phyloP scores from a whole-genome alignment of 2,329 filamentous ascomycete genomes.

The Didymella pinodella region DNA sequence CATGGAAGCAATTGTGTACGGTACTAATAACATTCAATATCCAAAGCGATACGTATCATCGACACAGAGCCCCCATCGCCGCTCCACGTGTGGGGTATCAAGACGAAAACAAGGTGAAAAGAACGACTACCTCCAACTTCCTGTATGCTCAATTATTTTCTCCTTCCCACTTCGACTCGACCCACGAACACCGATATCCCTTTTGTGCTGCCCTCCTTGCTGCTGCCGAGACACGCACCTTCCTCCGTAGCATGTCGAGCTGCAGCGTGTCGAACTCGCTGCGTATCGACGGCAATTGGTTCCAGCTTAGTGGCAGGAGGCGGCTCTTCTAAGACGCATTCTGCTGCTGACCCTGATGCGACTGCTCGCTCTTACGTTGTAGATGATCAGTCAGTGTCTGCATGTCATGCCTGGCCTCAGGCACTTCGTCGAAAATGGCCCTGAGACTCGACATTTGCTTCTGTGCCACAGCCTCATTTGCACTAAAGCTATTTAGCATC shows the following conservation, averaged over 20 bases:
- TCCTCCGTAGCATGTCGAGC: background rate
- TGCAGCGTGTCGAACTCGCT: background rate
- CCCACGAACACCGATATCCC: background rate
- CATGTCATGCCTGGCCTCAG: constrained; percentile 68
- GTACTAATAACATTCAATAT: constrained; percentile 16
- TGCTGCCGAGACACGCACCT: background rate
- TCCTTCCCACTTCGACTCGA: background rate
- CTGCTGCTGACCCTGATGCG: constrained; percentile 3
- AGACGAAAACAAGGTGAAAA: constrained; percentile 14
- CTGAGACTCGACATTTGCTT: constrained; percentile 77
- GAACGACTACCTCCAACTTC: constrained; percentile 5
- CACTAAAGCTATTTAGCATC: constrained; percentile 45
- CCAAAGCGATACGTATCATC: constrained; percentile 4
- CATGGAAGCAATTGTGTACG: background rate
- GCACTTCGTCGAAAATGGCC: constrained; percentile 71
- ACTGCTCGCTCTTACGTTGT: constrained; percentile 18
- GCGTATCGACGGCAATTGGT: background rate
- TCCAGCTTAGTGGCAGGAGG: background rate
- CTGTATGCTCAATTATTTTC: background rate
- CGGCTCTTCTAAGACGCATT: constrained; percentile 8
- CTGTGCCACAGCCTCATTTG: constrained; percentile 47
- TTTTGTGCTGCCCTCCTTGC: background rate
- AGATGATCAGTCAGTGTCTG: constrained; percentile 36
- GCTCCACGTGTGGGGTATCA: constrained; percentile 21
- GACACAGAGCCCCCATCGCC: constrained; percentile 14